phyloP scores from a whole-genome alignment of 2,329 filamentous ascomycete species.

The Ceratocystis smalleyi region DNA sequence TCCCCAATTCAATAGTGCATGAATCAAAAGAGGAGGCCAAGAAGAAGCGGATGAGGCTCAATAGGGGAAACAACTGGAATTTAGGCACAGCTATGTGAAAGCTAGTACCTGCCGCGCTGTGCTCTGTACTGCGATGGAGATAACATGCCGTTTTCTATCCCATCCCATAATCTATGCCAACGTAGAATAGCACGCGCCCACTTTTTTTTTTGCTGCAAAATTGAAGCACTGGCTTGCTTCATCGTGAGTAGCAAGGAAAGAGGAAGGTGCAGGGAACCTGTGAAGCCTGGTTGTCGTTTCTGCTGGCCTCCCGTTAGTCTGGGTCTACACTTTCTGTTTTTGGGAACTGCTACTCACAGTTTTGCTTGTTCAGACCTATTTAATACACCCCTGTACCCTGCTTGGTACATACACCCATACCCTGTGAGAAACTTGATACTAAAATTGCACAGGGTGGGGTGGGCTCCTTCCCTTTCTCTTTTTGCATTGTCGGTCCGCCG shows the following conservation, averaged over 20 bases:
- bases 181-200: neutral
- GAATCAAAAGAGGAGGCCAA: neutral
- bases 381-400: neutral
- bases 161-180: too few relatives aligned
- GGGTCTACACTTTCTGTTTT: neutral
- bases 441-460: slow-evolving; percentile 10
- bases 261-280: too few relatives aligned
- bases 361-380: too few relatives aligned
- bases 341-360: neutral
- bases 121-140: neutral
- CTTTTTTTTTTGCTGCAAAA: neutral
- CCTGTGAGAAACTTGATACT: neutral
- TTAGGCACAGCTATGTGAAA: neutral
- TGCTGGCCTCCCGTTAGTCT: too few relatives aligned
- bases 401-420: neutral
- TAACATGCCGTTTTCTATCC: neutral
- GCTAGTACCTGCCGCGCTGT: neutral
- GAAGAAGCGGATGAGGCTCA: neutral
- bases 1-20: neutral
- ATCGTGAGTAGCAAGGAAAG: too few relatives aligned
- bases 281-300: too few relatives aligned
- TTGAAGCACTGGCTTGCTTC: too few relatives aligned
- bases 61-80: neutral
- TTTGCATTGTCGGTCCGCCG: neutral
- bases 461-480: too few relatives aligned